Conservation (phyloP, 2,329 filamentous ascomycete species). For the Pyricularia pennisetigena region DNA sequence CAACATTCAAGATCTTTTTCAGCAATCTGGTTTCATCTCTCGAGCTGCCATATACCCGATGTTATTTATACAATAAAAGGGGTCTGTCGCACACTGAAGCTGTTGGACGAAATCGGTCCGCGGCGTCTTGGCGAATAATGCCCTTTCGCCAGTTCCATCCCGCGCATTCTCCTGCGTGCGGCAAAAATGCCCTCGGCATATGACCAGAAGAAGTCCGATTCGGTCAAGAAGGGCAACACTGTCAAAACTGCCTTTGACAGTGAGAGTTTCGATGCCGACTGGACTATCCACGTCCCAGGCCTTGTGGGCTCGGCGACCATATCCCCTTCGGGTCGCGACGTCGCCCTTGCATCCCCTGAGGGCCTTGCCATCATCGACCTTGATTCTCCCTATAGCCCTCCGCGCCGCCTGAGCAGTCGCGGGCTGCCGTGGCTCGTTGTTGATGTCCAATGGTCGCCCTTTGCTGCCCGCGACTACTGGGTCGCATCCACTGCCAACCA, state of each 20-base stretch:
- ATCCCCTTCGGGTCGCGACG: slow-evolving; percentile 81
- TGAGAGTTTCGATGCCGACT: slow-evolving; percentile 77
- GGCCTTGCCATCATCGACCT: slow-evolving; percentile 87
- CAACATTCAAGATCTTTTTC: neutral
- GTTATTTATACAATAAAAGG: neutral
- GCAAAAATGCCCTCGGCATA: slow-evolving; percentile 33
- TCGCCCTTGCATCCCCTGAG: slow-evolving; percentile 82
- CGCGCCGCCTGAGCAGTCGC: slow-evolving; percentile 71
- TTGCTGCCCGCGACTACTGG: slow-evolving; percentile 83
- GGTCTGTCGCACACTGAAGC: neutral
- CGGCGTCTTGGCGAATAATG: neutral
- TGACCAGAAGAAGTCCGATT: slow-evolving; percentile 28
- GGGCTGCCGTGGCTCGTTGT: slow-evolving; percentile 90
- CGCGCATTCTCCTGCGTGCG: neutral
- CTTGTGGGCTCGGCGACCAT: slow-evolving; percentile 84
- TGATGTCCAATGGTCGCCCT: slow-evolving; percentile 95
- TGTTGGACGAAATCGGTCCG: neutral
- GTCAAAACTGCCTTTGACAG: slow-evolving; percentile 70
- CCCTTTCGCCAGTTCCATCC: neutral
- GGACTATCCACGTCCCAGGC: slow-evolving; percentile 74
- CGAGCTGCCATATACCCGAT: neutral
- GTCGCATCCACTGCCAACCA: slow-evolving; percentile 92
- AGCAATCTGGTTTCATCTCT: neutral
- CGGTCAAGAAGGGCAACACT: slow-evolving; percentile 44
- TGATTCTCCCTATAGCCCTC: slow-evolving; percentile 79